phyloP scores from a whole-genome alignment of 345 rosid genomes.

The Carallia pectinifolia region DNA sequence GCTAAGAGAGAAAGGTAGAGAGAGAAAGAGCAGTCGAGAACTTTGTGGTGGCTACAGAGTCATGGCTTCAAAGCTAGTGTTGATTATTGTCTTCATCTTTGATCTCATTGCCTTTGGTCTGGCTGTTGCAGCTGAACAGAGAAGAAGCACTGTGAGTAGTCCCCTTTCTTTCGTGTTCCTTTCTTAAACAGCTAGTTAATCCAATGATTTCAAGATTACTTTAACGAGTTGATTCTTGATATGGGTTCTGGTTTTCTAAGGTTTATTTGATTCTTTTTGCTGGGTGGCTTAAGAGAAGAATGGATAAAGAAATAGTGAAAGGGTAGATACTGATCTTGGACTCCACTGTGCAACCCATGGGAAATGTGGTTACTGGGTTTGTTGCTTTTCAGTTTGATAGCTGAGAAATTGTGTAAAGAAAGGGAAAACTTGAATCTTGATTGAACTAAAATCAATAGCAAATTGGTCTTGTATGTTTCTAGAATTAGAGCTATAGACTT shows the following conservation, averaged over 20 bases:
- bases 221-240: background rate
- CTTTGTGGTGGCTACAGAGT: slow-evolving; percentile 26
- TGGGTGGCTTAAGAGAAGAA: slow-evolving; percentile 4
- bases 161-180: background rate
- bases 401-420: background rate
- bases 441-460: background rate
- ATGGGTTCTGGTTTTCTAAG: slow-evolving; percentile 1
- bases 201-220: background rate
- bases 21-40: slow-evolving; percentile 25
- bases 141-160: slow-evolving; percentile 82
- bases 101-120: slow-evolving; percentile 92
- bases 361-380: background rate
- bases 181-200: background rate
- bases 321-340: too few species aligned
- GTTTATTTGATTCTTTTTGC: background rate
- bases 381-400: background rate
- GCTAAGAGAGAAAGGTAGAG: slow-evolving; percentile 16
- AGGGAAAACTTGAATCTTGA: background rate
- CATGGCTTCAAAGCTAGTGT: slow-evolving; percentile 83
- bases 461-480: background rate
- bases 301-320: background rate
- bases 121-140: slow-evolving; percentile 95
- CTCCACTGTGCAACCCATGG: too few species aligned
- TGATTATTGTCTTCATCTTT: slow-evolving; percentile 59
- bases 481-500: background rate